Base-by-base conservation (phyloP, 768 basidiomycete species). In the Lyophyllum atratum region DNA sequence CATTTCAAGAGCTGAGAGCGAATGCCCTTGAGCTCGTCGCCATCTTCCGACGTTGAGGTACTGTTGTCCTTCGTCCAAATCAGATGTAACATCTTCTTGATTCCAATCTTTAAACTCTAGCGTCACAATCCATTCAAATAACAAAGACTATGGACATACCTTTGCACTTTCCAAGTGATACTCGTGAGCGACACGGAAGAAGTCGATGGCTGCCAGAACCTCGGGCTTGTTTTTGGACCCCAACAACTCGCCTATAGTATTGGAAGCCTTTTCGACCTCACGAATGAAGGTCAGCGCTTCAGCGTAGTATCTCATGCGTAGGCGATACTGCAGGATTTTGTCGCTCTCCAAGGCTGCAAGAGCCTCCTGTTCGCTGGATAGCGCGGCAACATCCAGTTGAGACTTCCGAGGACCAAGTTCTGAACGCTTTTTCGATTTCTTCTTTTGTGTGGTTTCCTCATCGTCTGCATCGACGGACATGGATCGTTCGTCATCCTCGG, bases 1-100 rank as follows among this genome's bases (percentile, higher is more conserved):
- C 88, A 90, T 65, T 98, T 96, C 59, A 99, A 79, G 34, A 98
- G 78, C 31, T 89, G 82, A 46, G 92, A 87, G 5, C 93, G 85
- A 56, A 98, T 81, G 25, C 96, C 94, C 70, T 95, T 95, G 45
- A 94, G 71, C 68, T 95, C 93, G 52, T 80, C 76, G 2, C 79
- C 80, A 48, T 83, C 82, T 63, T 82, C 82, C 3, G 77, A 71
- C n/a, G 84, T 85, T n/a, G 90, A 85, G 22, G 84, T 80, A 49
- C 76, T 89, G 66, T 93, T 93, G 66, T 99, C 96, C 69, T 98
- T 98, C 25, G 85, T 83, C 97, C 97, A 98, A 63, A 99, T 92
- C 24, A 99, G 79, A 70, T 98, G 97, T 14, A 99, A 70, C 96
- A 98, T 98, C 66, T 88, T 93, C 77, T 91, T 94, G 67, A 99